Evolutionary conservation across 2,329 filamentous ascomycete species (phyloP).

Genomic region (Aspergillus versicolor): DNA sequence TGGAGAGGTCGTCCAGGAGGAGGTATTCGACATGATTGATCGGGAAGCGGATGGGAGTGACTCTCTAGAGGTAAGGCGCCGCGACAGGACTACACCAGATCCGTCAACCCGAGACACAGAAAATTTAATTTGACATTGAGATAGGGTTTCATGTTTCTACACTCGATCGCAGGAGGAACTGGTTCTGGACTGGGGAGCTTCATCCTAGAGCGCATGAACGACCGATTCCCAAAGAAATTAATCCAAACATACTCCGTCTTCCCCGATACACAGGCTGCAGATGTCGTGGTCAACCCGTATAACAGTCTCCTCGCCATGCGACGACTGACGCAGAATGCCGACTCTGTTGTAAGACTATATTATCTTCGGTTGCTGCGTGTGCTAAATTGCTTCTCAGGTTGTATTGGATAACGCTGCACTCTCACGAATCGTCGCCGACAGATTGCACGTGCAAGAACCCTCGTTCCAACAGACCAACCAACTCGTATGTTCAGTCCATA

Average conservation of each 20-base stretch:
- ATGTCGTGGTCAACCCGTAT: constrained; percentile 97
- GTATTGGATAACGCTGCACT: constrained; percentile 95
- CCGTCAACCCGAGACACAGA: background rate
- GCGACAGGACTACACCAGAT: background rate
- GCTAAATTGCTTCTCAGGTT: constrained; percentile 49
- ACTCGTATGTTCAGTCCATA: constrained; percentile 57
- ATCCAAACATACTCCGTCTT: constrained; percentile 99
- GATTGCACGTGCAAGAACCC: constrained; percentile 90
- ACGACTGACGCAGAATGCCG: constrained; percentile 88
- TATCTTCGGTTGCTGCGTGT: background rate
- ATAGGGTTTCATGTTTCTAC: constrained; percentile 95
- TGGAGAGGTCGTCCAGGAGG: constrained; percentile 87
- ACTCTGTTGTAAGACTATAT: constrained; percentile 71
- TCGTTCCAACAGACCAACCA: constrained; percentile 98
- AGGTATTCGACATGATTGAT: constrained; percentile 99
- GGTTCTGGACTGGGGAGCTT: constrained; percentile 96
- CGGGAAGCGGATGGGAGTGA: constrained; percentile 97
- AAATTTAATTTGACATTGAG: constrained; percentile 1
- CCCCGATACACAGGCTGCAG: constrained; percentile 83
- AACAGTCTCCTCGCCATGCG: constrained; percentile 94
- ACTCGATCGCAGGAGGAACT: constrained; percentile 96
- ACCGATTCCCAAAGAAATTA: constrained; percentile 97
- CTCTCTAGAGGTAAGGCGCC: constrained; percentile 71
- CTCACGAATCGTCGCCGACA: constrained; percentile 88
- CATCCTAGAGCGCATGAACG: constrained; percentile 90